These are phyloP conservation scores for Protomyces inouyei DNA, from an alignment of 1,139 yeast genomes.

Conservation along the genomic window DNA sequence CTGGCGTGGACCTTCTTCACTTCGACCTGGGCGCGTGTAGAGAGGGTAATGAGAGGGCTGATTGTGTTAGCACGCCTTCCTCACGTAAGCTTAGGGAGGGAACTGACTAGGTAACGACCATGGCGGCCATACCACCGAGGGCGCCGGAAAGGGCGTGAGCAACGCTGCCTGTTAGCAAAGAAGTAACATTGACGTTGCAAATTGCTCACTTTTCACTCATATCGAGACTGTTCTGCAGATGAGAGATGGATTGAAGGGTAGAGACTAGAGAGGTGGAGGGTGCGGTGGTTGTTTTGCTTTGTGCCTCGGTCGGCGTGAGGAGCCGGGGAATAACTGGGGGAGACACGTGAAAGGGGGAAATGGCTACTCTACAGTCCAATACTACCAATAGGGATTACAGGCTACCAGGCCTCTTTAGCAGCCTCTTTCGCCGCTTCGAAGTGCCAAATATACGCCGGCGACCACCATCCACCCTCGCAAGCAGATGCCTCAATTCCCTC, in stretches of 20 bases:
- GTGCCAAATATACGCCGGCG: neutral
- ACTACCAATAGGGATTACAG: no score
- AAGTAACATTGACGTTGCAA: neutral
- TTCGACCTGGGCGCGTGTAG: conserved; percentile 35
- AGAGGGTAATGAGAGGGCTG: conserved; percentile 55
- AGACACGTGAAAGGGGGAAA: no score
- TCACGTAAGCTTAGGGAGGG: neutral
- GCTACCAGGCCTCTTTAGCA: no score
- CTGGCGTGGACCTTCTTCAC: conserved; percentile 31
- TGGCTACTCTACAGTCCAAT: no score
- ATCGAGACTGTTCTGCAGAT: neutral
- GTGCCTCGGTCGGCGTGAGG: no score
- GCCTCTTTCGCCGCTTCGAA: neutral
- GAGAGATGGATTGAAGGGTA: no score
- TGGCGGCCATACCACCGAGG: conserved; percentile 83
- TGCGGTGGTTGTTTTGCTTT: no score
- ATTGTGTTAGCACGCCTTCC: conserved; percentile 47
- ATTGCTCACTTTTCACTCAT: neutral
- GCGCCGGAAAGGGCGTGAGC: conserved; percentile 93
- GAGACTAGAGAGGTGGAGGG: no score
- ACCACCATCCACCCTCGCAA: neutral
- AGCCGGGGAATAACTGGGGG: no score
- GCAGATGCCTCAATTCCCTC: neutral
- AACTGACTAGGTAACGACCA: conserved; percentile 46
- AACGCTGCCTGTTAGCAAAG: conserved; percentile 38